Evolutionary conservation across 129 eudicot genomes (phyloP).

Genomic region (Flaveria bidentis): DNA sequence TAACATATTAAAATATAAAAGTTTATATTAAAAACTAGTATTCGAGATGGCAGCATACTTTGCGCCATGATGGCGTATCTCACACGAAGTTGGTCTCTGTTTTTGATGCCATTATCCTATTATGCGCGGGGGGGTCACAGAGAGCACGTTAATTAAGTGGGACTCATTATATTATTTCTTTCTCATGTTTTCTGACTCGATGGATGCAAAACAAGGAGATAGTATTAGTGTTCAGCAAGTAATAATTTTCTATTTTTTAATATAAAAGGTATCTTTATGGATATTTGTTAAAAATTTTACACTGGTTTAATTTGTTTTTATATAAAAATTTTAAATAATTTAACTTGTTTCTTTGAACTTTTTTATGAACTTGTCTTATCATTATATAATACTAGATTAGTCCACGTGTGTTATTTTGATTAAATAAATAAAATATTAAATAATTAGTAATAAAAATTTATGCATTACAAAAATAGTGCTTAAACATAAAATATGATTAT

Average conservation of each 20-base stretch:
- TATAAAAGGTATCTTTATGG: too few species aligned
- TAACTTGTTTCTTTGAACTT: too few species aligned
- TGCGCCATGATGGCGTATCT: conserved; percentile 34
- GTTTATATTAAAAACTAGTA: not conserved
- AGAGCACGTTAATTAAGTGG: conserved; percentile 28
- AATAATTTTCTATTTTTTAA: not conserved
- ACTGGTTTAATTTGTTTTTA: too few species aligned
- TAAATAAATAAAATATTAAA: too few species aligned
- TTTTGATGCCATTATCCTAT: conserved; percentile 3
- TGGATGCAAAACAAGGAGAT: not conserved
- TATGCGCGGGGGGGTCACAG: not conserved
- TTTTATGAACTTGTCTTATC: too few species aligned
- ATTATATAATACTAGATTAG: too few species aligned
- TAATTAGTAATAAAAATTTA: too few species aligned
- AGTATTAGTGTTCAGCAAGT: not conserved
- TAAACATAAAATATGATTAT: too few species aligned
- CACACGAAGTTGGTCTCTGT: conserved; percentile 33
- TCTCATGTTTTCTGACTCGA: not conserved
- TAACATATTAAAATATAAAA: not conserved
- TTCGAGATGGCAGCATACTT: conserved; percentile 19
- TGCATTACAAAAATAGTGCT: too few species aligned
- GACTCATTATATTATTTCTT: conserved; percentile 15
- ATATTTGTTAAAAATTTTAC: too few species aligned
- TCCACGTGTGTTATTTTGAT: too few species aligned
- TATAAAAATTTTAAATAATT: too few species aligned